A percentile compares a stretch with the other conserved stretches of the same genome.
Evolutionary conservation across 163 green algal genomes (phyloP).

Genomic region (Scenedesmus sp.): DNA sequence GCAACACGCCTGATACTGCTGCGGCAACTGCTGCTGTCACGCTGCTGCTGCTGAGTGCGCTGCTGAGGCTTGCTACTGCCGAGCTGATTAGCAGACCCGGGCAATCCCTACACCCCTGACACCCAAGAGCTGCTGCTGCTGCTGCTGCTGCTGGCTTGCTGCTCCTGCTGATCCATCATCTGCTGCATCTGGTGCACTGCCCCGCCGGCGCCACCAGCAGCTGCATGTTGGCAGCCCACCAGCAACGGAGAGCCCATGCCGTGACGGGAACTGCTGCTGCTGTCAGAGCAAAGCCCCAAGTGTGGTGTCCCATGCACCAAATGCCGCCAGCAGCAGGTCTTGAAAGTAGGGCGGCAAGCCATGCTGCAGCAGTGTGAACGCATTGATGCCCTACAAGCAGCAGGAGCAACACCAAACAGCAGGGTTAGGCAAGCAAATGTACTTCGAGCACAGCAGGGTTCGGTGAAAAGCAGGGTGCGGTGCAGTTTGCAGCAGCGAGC

Average conservation of each 20-base stretch:
- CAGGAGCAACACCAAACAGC: not conserved
- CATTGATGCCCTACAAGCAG: constrained; percentile 29
- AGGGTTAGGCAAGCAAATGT: not conserved
- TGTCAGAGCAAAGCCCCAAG: constrained; percentile 7
- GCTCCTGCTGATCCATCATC: not conserved
- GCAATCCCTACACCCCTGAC: not conserved
- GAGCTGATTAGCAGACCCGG: not conserved
- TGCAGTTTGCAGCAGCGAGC: not conserved
- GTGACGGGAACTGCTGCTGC: constrained; percentile 19
- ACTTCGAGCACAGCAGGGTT: not conserved
- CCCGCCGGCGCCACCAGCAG: not conserved
- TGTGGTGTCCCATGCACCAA: constrained; percentile 15
- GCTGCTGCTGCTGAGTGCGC: not conserved
- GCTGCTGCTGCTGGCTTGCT: not conserved
- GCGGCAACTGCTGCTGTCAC: not conserved
- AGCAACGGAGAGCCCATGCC: constrained; percentile 35
- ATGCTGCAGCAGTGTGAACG: constrained; percentile 3
- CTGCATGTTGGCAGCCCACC: constrained; percentile 9
- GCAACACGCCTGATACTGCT: not conserved
- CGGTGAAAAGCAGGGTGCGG: not conserved
- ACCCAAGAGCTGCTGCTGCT: not conserved
- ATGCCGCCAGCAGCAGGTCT: not conserved
- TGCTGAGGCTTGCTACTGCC: constrained; percentile 10
- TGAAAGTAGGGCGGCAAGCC: constrained; percentile 20
- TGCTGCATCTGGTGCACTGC: constrained; percentile 30